Evolutionary conservation across 768 basidiomycete genomes (phyloP), one percentile per base, ranked within the genome.

Genomic region (Mycena amicta): DNA sequence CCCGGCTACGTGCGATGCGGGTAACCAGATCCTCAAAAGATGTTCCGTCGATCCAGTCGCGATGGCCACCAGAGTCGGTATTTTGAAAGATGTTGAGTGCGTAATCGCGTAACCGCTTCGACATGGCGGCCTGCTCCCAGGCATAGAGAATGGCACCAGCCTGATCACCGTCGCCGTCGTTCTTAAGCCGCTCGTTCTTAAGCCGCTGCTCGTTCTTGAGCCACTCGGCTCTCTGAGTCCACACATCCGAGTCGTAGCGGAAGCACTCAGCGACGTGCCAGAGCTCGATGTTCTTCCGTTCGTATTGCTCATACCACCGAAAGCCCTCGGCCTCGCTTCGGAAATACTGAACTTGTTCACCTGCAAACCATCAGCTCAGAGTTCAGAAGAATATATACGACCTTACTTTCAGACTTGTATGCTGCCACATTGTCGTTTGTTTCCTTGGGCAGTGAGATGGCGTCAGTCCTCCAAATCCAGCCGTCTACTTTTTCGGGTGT

Each of bases 331-430:
- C 43, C 43, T 45, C 43, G 22, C 8, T 51, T 23, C 28, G 43
- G 45, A 58, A 53, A 43, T 50, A 58, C 29, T 59, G 57, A 12
- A 59, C 57, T 16, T 50, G 57, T 37, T 59, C 57, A 50, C 57
- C 57, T 59, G n/a, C n/a, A n/a, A 6, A 53, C 13, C n/a, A 46
- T 40, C n/a, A n/a, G 25, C 29, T 18, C 33, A 8, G 33, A 37
- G 18, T 2, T n/a, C 23, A 37, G 20, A 16, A n/a, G 23, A n/a
- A 37, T 27, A 49, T 15, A 39, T 3, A 40, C 4, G n/a, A n/a
- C n/a, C n/a, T n/a, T n/a, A n/a, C n/a, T n/a, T n/a, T n/a, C n/a
- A n/a, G n/a, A n/a, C n/a, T n/a, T n/a, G n/a, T n/a, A n/a, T n/a
- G n/a, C n/a, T n/a, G n/a, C n/a, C n/a, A n/a, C n/a, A n/a, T n/a